Evolutionary conservation across 441 rosid genomes (phyloP).

Genomic region (Breynia disticha): DNA sequence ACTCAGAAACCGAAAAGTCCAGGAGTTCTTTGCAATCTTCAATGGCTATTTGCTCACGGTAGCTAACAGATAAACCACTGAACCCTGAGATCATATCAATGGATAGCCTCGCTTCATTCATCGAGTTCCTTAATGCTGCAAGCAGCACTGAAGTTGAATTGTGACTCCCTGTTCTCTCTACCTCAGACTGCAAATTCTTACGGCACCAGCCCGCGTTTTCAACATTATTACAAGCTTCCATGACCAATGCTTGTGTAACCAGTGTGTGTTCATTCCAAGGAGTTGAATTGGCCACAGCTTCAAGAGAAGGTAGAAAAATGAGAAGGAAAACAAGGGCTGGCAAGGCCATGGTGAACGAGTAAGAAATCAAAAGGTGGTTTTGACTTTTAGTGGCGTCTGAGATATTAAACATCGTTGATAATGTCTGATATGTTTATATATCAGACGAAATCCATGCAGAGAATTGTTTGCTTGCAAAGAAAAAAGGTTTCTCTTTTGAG

Average conservation of each 20-base stretch:
- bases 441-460: conserved; percentile 9
- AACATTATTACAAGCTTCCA: conserved; percentile 37
- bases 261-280: conserved; percentile 16
- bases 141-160: conserved; percentile 35
- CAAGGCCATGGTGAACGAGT: conserved; percentile 30
- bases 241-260: conserved; percentile 27
- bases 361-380: conserved; percentile 12
- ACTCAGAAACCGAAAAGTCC: conserved; percentile 75
- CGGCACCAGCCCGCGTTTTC: conserved; percentile 43
- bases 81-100: conserved; percentile 42
- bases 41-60: conserved; percentile 67
- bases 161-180: conserved; percentile 22
- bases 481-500: conserved; percentile 30
- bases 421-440: conserved; percentile 9
- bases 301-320: conserved; percentile 26
- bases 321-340: conserved; percentile 21
- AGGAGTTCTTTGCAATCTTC: conserved; percentile 87
- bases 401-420: no score
- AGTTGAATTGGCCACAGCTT: conserved; percentile 23
- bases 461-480: conserved; percentile 46
- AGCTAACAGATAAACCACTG: conserved; percentile 46
- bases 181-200: conserved; percentile 28
- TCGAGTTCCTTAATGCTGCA: conserved; percentile 47
- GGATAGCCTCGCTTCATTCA: conserved; percentile 48
- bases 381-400: no score